Evolutionary conservation across 345 rosid genomes (phyloP), one percentile per base, ranked within the genome.

Genomic region (Aurinia saxatilis): DNA sequence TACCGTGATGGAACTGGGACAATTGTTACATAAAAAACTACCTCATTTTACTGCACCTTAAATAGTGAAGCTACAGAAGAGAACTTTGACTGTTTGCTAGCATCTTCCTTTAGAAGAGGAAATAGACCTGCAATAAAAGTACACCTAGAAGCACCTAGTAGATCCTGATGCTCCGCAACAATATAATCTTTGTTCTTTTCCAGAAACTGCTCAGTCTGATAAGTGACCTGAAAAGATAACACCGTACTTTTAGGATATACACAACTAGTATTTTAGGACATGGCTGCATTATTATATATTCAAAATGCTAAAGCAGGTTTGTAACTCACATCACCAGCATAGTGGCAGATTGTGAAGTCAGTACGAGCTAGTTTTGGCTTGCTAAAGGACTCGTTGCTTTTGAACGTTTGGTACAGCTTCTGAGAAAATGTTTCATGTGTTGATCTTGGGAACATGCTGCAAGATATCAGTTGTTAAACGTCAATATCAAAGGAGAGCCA

Each of bases 161-260:
- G 85, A 65, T 81, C 87, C 64, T 92, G 98, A 79, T 92, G 98
- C 75, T 92, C 98, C 59, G 96, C 93, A 66, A 89, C 87, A 62
- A 89, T 93, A 74, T 89, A 85, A 57, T 92, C 97, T 70, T 92
- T 92, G 84, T 89, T 92, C 80, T 92, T 92, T 80, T 92, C 98
- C 74, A 92, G 69, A 73, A 92, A 92, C 69, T 79, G 72, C 31
- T 92, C 91, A 13, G 98, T 92, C 80, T 92, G 97, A 72, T 92
- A 92, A 49, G 97, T 89, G 63, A 92, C 97, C 98, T 89, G 80
- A 56, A 77, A 73, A 68, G 49, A 49, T 55, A 44, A 72, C 49
- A 27, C 71, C 50, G 1, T n/a, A 14, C 7, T 13, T 35, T 57
- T 45, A 58, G 47, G 23, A 33, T 48, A 60, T 8, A 8, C n/a